Evolutionary conservation across 2,329 filamentous ascomycete genomes (phyloP).

Genomic region (Hymenoscyphus repandus): DNA sequence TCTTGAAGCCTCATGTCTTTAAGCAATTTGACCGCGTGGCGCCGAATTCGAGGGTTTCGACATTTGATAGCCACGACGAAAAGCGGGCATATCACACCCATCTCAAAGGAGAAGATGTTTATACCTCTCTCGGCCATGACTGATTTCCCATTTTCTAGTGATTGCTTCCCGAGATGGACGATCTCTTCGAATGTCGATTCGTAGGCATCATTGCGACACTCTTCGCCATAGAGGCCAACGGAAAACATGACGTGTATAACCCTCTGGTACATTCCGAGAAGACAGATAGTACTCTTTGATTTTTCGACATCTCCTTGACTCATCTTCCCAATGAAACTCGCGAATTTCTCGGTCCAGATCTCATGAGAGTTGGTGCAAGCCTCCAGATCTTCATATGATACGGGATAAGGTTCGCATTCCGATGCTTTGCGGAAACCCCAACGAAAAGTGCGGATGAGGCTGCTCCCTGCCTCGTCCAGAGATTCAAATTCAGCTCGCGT

Average conservation of each 20-base stretch:
- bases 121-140: not conserved
- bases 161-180: conserved; percentile 4
- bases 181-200: conserved; percentile 4
- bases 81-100: conserved; percentile 11
- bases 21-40: conserved; percentile 9
- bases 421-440: conserved; percentile 12
- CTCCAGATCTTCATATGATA: conserved; percentile 5
- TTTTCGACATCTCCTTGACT: not conserved
- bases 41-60: conserved; percentile 9
- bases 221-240: conserved; percentile 7
- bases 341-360: conserved; percentile 1
- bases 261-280: conserved; percentile 13
- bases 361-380: not conserved
- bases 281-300: not conserved
- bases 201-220: conserved; percentile 6
- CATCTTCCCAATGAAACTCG: not conserved
- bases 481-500: not conserved
- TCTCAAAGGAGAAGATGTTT: conserved; percentile 14
- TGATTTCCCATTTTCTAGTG: not conserved
- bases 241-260: conserved; percentile 9
- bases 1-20: conserved; percentile 55
- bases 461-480: conserved; percentile 6
- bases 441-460: conserved; percentile 6
- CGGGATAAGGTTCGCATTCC: conserved; percentile 8
- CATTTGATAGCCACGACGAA: conserved; percentile 11